A percentile compares a stretch with the other conserved stretches of the same genome.
These are phyloP conservation scores for Castanea mollissima DNA, from an alignment of 306 rosid species.

Conservation along the genomic window DNA sequence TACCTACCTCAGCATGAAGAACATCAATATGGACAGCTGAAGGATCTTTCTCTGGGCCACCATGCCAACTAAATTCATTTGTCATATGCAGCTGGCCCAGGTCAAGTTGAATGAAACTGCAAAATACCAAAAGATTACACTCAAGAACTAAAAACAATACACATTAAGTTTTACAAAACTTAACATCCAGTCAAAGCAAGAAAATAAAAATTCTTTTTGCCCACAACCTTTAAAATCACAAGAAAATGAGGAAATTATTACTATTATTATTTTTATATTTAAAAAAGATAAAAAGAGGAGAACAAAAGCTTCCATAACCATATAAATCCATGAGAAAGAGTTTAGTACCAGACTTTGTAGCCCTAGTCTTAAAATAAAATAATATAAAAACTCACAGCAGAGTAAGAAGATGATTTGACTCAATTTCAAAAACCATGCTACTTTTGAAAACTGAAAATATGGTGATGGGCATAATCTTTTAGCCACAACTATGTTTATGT, in stretches of 20 bases:
- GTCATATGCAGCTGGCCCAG: constrained; percentile 74
- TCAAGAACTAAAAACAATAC: not conserved
- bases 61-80: constrained; percentile 94
- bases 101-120: constrained; percentile 98
- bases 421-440: not conserved
- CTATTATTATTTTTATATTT: too few species aligned
- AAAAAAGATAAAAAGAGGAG: not conserved
- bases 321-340: not conserved
- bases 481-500: not conserved
- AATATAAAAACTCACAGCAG: not conserved
- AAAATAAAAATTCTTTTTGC: not conserved
- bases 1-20: constrained; percentile 84
- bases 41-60: constrained; percentile 76
- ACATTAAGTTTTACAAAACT: not conserved
- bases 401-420: not conserved
- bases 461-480: not conserved
- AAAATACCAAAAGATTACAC: constrained; percentile 14
- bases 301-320: not conserved
- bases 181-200: constrained; percentile 4
- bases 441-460: not conserved
- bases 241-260: not conserved
- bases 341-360: not conserved
- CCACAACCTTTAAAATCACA: not conserved
- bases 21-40: constrained; percentile 89
- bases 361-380: not conserved